These are phyloP conservation scores for Cylindricascospora bacillispora DNA, from an alignment of 1,139 yeast genomes.

Conservation along the genomic window DNA sequence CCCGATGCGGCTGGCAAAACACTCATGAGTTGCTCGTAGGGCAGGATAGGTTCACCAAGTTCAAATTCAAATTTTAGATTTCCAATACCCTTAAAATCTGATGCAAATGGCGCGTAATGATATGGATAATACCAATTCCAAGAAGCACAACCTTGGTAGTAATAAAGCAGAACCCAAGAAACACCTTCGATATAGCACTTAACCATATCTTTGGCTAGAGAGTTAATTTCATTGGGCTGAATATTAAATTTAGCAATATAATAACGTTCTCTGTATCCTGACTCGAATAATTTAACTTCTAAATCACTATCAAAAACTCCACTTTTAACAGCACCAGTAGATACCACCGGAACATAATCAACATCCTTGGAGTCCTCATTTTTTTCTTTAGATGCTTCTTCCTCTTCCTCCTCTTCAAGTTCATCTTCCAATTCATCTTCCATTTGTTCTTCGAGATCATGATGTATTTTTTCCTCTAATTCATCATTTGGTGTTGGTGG, in stretches of 20 bases:
- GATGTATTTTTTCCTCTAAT: background rate
- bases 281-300: conserved; percentile 63
- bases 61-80: conserved; percentile 51
- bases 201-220: conserved; percentile 49
- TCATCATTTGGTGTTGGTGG: conserved; percentile 2
- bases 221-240: conserved; percentile 39
- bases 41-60: conserved; percentile 71
- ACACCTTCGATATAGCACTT: conserved; percentile 82
- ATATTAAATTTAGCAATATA: conserved; percentile 65
- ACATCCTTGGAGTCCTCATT: conserved; percentile 6
- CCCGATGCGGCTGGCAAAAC: conserved; percentile 95
- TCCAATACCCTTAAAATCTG: conserved; percentile 58
- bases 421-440: conserved; percentile 11
- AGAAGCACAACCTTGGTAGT: conserved; percentile 95
- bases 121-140: conserved; percentile 98
- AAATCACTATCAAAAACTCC: conserved; percentile 36
- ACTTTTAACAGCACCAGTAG: conserved; percentile 19
- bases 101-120: conserved; percentile 96
- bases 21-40: conserved; percentile 94
- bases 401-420: conserved; percentile 18
- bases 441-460: conserved; percentile 8
- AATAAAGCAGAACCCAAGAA: conserved; percentile 86
- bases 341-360: conserved; percentile 18
- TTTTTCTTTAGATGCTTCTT: conserved; percentile 16
- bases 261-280: conserved; percentile 77